phyloP scores from a whole-genome alignment of 257 asterid genomes.

The Dorcoceras hygrometricum region DNA sequence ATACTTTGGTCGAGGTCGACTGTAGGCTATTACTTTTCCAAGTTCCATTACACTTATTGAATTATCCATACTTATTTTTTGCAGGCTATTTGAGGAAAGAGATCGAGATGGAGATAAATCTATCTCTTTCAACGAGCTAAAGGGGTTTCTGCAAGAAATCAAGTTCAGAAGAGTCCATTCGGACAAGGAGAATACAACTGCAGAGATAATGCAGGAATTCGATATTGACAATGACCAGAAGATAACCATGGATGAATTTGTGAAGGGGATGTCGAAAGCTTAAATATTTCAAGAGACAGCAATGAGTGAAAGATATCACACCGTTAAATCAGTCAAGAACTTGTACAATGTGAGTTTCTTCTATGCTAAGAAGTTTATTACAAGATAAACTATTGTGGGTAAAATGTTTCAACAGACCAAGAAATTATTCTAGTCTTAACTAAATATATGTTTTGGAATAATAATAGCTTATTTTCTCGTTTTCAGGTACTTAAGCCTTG shows the following conservation, averaged over 20 bases:
- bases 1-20: no score
- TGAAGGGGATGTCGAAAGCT: conserved; percentile 38
- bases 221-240: conserved; percentile 35
- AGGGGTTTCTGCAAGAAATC: conserved; percentile 33
- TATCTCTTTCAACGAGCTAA: conserved; percentile 33
- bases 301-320: conserved; percentile 19
- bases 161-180: conserved; percentile 18
- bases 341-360: neutral
- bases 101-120: conserved; percentile 36
- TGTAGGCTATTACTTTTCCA: no score
- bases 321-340: neutral
- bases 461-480: neutral
- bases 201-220: conserved; percentile 33
- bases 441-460: neutral
- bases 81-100: conserved; percentile 32
- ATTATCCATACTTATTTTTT: neutral
- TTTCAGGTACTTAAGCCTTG: conserved; percentile 49
- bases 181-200: conserved; percentile 27
- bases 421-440: neutral
- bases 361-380: no score
- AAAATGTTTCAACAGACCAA: neutral
- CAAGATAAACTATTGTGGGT: no score
- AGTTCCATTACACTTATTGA: no score
- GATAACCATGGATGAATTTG: conserved; percentile 39
- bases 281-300: conserved; percentile 29